Percentiles rank a stretch among this genome's conserved stretches.
These are phyloP conservation scores for Fagus crenata DNA, from an alignment of 306 rosid genomes.

Conservation along the genomic window DNA sequence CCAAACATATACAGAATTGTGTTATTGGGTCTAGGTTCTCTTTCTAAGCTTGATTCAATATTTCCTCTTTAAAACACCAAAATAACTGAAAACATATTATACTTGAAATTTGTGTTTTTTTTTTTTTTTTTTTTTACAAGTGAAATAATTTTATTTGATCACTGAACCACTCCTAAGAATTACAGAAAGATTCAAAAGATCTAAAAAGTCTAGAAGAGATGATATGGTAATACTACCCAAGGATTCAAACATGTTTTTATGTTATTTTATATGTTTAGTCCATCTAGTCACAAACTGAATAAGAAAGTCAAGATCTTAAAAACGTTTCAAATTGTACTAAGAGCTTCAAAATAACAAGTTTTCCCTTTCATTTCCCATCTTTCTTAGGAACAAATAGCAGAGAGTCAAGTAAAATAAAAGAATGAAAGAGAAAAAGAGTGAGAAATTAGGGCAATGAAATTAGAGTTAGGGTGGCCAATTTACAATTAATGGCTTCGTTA, in stretches of 20 bases:
- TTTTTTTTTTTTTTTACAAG: not conserved
- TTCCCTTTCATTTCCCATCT: not conserved
- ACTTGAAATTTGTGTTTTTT: not conserved
- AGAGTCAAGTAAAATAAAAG: not conserved
- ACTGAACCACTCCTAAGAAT: no score
- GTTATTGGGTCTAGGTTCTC: not conserved
- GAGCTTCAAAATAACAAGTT: not conserved
- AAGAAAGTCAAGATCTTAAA: not conserved
- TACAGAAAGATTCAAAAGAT: no score
- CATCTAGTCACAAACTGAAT: not conserved
- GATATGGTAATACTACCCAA: no score
- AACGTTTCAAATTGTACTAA: not conserved
- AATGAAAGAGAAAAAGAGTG: not conserved
- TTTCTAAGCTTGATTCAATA: not conserved
- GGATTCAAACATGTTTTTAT: no score
- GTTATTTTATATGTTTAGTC: not conserved
- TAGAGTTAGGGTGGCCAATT: not conserved
- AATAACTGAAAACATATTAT: not conserved
- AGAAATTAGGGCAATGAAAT: not conserved
- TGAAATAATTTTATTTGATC: no score
- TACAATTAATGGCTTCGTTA: not conserved
- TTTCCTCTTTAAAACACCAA: not conserved
- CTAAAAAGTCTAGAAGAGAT: no score
- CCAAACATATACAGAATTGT: not conserved
- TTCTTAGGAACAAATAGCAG: not conserved